phyloP scores from a whole-genome alignment of 2,329 filamentous ascomycete genomes.

The Zymoseptoria passerinii region DNA sequence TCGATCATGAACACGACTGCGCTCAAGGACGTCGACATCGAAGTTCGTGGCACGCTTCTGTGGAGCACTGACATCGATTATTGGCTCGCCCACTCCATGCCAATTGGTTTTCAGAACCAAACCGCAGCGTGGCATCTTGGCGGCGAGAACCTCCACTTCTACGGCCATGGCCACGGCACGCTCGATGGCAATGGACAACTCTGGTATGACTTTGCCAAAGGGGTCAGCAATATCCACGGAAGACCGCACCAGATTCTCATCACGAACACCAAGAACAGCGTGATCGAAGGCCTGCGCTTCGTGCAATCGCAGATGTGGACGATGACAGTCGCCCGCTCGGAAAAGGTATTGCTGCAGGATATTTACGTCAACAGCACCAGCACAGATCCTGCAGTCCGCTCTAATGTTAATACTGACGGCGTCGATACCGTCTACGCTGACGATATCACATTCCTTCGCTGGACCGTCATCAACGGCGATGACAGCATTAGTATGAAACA shows the following conservation, averaged over 20 bases:
- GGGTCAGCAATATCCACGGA: conserved; percentile 39
- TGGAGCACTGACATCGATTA: conserved; percentile 40
- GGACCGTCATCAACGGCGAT: conserved; percentile 46
- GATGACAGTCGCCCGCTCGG: conserved; percentile 45
- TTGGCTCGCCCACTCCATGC: conserved; percentile 45
- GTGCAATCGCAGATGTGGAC: conserved; percentile 53
- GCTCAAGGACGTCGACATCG: conserved; percentile 41
- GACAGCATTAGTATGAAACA: conserved; percentile 48
- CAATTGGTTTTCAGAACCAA: conserved; percentile 49
- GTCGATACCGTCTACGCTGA: conserved; percentile 48
- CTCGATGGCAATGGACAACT: conserved; percentile 53
- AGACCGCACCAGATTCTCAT: conserved; percentile 48
- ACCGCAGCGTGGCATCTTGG: conserved; percentile 48
- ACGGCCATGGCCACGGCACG: conserved; percentile 45
- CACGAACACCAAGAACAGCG: conserved; percentile 40
- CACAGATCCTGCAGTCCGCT: conserved; percentile 26
- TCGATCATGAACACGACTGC: conserved; percentile 43
- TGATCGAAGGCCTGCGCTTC: conserved; percentile 43
- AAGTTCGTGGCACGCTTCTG: conserved; percentile 42
- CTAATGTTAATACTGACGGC: conserved; percentile 39
- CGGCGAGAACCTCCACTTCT: conserved; percentile 43
- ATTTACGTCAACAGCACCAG: conserved; percentile 50
- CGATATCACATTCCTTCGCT: conserved; percentile 44
- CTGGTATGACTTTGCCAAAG: conserved; percentile 45
- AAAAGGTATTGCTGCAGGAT: conserved; percentile 41